phyloP scores from a whole-genome alignment of 805 yeast species.

The Wickerhamiella shivajii region DNA sequence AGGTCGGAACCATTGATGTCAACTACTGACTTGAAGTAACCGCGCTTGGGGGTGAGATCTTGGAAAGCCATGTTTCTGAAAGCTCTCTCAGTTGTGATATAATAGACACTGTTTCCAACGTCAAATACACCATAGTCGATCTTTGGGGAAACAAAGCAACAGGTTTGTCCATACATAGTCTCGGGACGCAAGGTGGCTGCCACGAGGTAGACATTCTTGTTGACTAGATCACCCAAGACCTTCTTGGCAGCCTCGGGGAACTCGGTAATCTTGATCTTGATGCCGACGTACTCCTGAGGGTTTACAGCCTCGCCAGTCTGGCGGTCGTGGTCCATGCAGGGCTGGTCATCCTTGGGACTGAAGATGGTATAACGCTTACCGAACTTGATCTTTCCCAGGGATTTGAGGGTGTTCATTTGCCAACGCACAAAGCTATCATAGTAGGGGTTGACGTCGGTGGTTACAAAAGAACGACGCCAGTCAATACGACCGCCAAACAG shows the following conservation, averaged over 20 bases:
- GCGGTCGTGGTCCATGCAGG: constrained; percentile 99
- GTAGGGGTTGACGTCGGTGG: constrained; percentile 91
- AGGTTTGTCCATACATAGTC: constrained; percentile 97
- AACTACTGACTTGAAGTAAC: constrained; percentile 47
- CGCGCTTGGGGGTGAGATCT: constrained; percentile 80
- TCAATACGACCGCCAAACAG: constrained; percentile 85
- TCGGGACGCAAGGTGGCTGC: constrained; percentile 98
- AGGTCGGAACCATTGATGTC: constrained; percentile 54
- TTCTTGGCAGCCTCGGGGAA: constrained; percentile 36
- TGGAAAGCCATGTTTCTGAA: constrained; percentile 96
- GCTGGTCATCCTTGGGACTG: constrained; percentile 96
- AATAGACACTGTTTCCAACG: constrained; percentile 60
- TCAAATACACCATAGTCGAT: constrained; percentile 83
- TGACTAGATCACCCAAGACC: constrained; percentile 28
- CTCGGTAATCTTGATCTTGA: constrained; percentile 44
- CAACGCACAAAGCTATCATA: constrained; percentile 91
- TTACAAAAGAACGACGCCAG: constrained; percentile 93
- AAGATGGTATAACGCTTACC: constrained; percentile 97
- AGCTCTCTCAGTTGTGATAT: constrained; percentile 84
- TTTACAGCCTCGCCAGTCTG: constrained; percentile 91
- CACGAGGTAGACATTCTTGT: constrained; percentile 62
- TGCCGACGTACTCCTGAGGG: constrained; percentile 92
- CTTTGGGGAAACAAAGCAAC: constrained; percentile 95
- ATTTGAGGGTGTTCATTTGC: constrained; percentile 86
- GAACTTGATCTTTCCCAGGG: constrained; percentile 79